Percentiles rank a stretch among this genome's conserved stretches.
These are phyloP conservation scores for Akanthomyces lecanii DNA, from an alignment of 2,329 filamentous ascomycete genomes.

Conservation along the genomic window DNA sequence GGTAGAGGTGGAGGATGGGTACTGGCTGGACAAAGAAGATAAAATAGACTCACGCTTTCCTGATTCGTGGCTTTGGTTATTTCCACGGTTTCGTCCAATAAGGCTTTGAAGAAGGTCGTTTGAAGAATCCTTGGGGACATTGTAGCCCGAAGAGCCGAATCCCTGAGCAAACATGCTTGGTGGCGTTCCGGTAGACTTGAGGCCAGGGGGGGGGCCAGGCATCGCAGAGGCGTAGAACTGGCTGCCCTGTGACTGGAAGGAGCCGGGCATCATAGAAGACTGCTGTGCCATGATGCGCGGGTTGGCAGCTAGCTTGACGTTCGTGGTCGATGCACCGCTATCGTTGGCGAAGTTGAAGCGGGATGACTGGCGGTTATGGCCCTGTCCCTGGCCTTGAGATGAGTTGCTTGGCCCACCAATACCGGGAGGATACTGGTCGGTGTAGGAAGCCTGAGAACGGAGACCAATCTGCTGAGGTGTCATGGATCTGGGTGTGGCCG, in stretches of 20 bases:
- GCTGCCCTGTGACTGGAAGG: conserved; percentile 56
- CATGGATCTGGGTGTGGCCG: conserved; percentile 62
- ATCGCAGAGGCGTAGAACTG: conserved; percentile 82
- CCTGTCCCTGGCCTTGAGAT: conserved; percentile 51
- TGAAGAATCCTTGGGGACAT: conserved; percentile 66
- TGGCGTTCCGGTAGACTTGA: conserved; percentile 92
- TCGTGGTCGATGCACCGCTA: conserved; percentile 42
- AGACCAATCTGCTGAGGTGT: conserved; percentile 75
- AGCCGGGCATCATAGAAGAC: conserved; percentile 76
- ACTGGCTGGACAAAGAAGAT: conserved; percentile 87
- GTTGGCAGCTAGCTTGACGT: conserved; percentile 74
- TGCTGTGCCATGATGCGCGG: conserved; percentile 79
- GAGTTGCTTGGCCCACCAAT: conserved; percentile 44
- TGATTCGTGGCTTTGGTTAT: conserved; percentile 72
- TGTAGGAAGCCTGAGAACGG: conserved; percentile 57
- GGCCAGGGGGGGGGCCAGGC: conserved; percentile 86
- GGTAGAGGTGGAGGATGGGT: conserved; percentile 76
- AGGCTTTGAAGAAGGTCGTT: conserved; percentile 70
- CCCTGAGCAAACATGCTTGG: conserved; percentile 93
- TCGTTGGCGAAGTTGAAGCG: conserved; percentile 87
- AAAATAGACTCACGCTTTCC: conserved; percentile 98
- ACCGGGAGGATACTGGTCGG: conserved; percentile 57
- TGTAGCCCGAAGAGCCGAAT: conserved; percentile 71
- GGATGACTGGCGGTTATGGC: conserved; percentile 78
- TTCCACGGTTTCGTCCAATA: conserved; percentile 65